Conservation (phyloP, 768 basidiomycete genomes). For the Chalciporus sphaerocephalus region DNA sequence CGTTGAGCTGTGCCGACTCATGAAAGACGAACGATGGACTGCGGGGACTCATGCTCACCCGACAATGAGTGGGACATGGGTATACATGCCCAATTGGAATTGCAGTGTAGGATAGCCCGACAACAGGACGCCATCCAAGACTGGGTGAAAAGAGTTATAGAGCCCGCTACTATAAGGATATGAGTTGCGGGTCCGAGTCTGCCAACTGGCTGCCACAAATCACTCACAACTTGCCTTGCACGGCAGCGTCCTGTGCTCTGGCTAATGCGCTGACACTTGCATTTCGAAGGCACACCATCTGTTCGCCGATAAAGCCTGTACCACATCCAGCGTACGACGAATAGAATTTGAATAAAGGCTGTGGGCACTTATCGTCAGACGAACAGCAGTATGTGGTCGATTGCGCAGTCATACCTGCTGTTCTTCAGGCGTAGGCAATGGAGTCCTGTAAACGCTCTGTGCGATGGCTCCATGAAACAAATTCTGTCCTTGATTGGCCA, state of each 20-base stretch:
- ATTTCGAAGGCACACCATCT: conserved; percentile 46
- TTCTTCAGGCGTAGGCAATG: conserved; percentile 48
- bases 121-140: conserved; percentile 51
- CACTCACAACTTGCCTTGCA: conserved; percentile 40
- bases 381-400: neutral
- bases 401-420: conserved; percentile 39
- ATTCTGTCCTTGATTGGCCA: conserved; percentile 37
- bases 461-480: conserved; percentile 56
- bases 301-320: conserved; percentile 28
- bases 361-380: neutral
- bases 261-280: conserved; percentile 50
- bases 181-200: conserved; percentile 1
- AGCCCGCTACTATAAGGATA: conserved; percentile 31
- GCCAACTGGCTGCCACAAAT: neutral
- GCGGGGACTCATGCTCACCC: conserved; percentile 38
- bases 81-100: conserved; percentile 43
- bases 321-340: conserved; percentile 49
- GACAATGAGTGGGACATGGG: conserved; percentile 52
- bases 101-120: conserved; percentile 46
- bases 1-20: conserved; percentile 39
- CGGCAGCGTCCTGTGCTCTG: conserved; percentile 49
- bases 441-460: conserved; percentile 55
- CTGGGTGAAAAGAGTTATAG: conserved; percentile 50
- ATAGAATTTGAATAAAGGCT: conserved; percentile 54
- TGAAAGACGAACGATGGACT: neutral